Conservation (phyloP, 371 early-diverging fungal species). For the Rhizopus microsporus region DNA sequence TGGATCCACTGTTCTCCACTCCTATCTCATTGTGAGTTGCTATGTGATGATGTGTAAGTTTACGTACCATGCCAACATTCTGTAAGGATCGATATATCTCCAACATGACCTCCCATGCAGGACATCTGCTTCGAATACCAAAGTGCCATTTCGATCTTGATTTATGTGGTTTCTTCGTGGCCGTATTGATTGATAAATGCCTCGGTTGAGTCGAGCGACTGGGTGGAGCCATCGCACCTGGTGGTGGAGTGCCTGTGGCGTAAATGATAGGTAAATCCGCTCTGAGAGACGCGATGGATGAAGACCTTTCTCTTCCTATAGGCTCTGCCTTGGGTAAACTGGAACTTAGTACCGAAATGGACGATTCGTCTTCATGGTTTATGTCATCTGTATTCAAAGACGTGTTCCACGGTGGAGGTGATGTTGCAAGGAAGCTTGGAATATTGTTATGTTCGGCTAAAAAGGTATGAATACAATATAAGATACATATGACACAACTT, state of each 20-base stretch:
- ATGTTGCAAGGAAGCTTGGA: conserved; percentile 64
- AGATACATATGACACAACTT: conserved; percentile 13
- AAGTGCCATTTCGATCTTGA: conserved; percentile 88
- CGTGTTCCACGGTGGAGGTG: conserved; percentile 68
- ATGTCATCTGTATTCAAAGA: conserved; percentile 34
- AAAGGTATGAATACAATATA: background rate
- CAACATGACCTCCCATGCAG: conserved; percentile 95
- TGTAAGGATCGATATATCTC: conserved; percentile 92
- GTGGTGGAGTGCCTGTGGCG: conserved; percentile 45
- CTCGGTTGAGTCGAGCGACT: conserved; percentile 16
- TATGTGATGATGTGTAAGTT: background rate
- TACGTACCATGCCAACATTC: conserved; percentile 78
- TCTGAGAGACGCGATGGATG: conserved; percentile 22
- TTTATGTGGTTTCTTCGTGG: conserved; percentile 35
- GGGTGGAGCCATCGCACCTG: conserved; percentile 41
- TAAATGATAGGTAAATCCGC: conserved; percentile 34
- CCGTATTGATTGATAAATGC: conserved; percentile 27
- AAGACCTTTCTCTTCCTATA: conserved; percentile 25
- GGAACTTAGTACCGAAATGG: conserved; percentile 66
- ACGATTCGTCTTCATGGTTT: conserved; percentile 45
- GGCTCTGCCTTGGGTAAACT: conserved; percentile 60
- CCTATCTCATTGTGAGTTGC: conserved; percentile 34
- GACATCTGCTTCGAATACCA: conserved; percentile 92
- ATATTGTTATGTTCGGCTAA: conserved; percentile 52
- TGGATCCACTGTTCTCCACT: conserved; percentile 89